Evolutionary conservation across 2,329 filamentous ascomycete species (phyloP).

Genomic region (Ceratocystis destructans): DNA sequence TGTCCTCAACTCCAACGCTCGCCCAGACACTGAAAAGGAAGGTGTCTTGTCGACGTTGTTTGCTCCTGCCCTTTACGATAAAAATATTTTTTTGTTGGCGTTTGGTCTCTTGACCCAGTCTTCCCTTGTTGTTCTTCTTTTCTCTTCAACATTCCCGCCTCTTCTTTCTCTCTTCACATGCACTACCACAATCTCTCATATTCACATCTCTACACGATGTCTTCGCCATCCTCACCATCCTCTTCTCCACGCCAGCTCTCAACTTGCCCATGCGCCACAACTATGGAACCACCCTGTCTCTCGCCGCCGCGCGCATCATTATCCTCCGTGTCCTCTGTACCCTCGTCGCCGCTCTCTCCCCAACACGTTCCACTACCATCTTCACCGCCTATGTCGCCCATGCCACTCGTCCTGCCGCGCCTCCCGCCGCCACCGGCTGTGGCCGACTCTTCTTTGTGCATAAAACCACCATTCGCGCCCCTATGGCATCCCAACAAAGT

Average conservation of each 20-base stretch:
- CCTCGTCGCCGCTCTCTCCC: not conserved
- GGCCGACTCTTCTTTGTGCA: not conserved
- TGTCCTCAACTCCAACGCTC: not conserved
- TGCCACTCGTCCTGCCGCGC: not conserved
- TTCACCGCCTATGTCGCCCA: not conserved
- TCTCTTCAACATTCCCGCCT: not conserved
- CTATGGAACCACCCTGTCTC: not conserved
- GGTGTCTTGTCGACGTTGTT: not conserved
- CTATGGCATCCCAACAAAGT: slow-evolving; percentile 5
- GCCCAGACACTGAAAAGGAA: not conserved
- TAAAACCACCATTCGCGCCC: not conserved
- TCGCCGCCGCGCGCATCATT: not conserved
- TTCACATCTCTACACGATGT: not conserved
- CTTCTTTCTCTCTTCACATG: not conserved
- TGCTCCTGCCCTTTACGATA: not conserved
- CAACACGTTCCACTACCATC: not conserved
- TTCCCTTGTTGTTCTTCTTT: not conserved
- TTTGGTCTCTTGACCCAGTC: not conserved
- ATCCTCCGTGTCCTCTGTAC: not conserved
- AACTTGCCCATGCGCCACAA: not conserved
- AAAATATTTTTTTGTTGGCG: not conserved
- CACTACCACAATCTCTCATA: slow-evolving; percentile 1
- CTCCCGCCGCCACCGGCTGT: not conserved
- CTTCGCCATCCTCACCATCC: not conserved
- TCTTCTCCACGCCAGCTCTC: not conserved